Evolutionary conservation across 129 eudicot genomes (phyloP).

Genomic region (carrot (Daucus carota)): DNA sequence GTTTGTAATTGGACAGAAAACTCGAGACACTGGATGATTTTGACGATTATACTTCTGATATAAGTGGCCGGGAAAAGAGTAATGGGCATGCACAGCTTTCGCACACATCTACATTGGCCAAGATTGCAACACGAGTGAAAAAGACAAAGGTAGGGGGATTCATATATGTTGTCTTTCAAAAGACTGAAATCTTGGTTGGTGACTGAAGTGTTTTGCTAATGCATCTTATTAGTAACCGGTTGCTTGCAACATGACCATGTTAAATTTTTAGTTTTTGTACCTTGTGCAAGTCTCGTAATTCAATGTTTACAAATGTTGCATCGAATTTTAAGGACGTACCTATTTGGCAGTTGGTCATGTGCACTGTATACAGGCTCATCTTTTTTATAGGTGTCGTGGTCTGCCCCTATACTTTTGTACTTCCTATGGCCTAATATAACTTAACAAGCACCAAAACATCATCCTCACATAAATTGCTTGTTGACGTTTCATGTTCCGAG

Average conservation of each 20-base stretch:
- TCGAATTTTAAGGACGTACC: not conserved
- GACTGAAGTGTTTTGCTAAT: not conserved
- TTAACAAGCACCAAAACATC: not conserved
- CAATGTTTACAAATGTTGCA: not conserved
- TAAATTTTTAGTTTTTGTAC: not conserved
- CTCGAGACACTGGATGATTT: constrained; percentile 83
- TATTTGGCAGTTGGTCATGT: not conserved
- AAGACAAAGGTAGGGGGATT: constrained; percentile 46
- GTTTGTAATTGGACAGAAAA: constrained; percentile 34
- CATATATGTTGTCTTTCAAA: not conserved
- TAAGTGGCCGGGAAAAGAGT: constrained; percentile 14
- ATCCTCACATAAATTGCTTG: not conserved
- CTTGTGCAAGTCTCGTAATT: not conserved
- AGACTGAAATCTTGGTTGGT: not conserved
- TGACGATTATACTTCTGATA: constrained; percentile 56
- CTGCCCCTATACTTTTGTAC: not conserved
- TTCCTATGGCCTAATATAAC: not conserved
- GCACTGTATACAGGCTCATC: not conserved
- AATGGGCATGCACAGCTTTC: constrained; percentile 15
- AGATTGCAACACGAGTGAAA: constrained; percentile 32
- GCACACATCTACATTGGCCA: constrained; percentile 34
- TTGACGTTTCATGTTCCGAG: not conserved
- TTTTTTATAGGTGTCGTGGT: not conserved
- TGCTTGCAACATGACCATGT: not conserved
- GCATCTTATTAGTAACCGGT: not conserved